Conservation (phyloP, 306 rosid species). For the Mucuna pruriens region DNA sequence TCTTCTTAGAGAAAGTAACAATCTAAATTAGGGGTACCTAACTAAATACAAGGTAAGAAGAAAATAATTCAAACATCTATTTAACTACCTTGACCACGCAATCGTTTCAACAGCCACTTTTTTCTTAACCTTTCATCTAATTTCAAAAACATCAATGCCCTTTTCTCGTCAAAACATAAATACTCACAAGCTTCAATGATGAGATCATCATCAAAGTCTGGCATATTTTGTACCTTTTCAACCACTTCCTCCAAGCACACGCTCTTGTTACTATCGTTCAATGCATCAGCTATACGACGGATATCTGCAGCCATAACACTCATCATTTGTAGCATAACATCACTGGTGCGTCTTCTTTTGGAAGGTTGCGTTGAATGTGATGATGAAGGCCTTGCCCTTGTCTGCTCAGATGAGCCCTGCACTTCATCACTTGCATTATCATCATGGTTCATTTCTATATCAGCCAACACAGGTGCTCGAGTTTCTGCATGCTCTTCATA, state of each 20-base stretch:
- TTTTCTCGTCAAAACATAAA: constrained; percentile 56
- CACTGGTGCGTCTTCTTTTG: constrained; percentile 46
- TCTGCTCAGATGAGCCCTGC: constrained; percentile 59
- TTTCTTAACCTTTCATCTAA: constrained; percentile 56
- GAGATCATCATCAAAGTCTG: constrained; percentile 63
- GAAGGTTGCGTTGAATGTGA: constrained; percentile 49
- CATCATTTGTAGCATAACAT: constrained; percentile 56
- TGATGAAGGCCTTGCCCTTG: constrained; percentile 57
- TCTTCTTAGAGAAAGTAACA: not conserved
- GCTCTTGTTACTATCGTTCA: constrained; percentile 46
- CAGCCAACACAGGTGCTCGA: constrained; percentile 34
- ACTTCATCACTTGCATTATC: constrained; percentile 50
- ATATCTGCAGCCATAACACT: constrained; percentile 62
- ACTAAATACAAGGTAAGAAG: not conserved
- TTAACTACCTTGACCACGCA: constrained; percentile 43
- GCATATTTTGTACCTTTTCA: constrained; percentile 54
- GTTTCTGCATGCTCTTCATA: constrained; percentile 49
- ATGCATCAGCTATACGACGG: constrained; percentile 59
- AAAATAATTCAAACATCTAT: constrained; percentile 26
- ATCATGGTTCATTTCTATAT: constrained; percentile 35
- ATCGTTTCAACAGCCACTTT: constrained; percentile 59
- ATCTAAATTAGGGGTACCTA: constrained; percentile 24
- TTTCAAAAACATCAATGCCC: constrained; percentile 60
- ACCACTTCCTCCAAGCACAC: constrained; percentile 56
- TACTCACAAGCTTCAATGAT: constrained; percentile 64